Evolutionary conservation across 495 filamentous ascomycete species (phyloP), one percentile per base, ranked within the genome.

Genomic region (Penicillium salamii): DNA sequence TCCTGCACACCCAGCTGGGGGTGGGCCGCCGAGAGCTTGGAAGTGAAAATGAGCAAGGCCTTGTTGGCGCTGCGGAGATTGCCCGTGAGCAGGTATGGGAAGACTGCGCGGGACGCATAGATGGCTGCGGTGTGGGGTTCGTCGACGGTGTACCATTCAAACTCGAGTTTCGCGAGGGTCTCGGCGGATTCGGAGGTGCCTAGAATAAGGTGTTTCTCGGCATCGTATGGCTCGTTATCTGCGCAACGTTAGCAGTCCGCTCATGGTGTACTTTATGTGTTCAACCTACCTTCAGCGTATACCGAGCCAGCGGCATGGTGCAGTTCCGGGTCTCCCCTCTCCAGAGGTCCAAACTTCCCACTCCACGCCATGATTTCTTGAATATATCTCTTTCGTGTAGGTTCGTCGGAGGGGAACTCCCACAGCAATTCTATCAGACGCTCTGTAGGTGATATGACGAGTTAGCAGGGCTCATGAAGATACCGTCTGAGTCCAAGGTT

Each of bases 321-420:
- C 49, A 99, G 74, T 51, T 97, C 95, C 5, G 95, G 89, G 58
- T 99, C 93, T 37, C 93, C 93, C 52, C 90, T 85, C 36, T 95
- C 93, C 61, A 89, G 86, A 33, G 92, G 88, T 50, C 91, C 91
- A 59, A 80, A 84, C 57, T 85, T 88, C 20, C 80, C 76, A 56
- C 90, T 91, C 93, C 93, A 99, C 49, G 82, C 79, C 60, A 97
- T 86, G 60, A 90, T 86, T 65, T 96, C 91, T 48, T 83, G 85
- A 40, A 97, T 86, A 57, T 89, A 95, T 61, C 87, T 84, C 82
- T 95, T 97, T 67, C 90, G 78, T 38, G 85, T 92, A 15, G 92
- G 92, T 66, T 97, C 93, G 46, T 86, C 82, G 7, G 82, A 72
- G 5, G 87, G 83, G 61, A 97, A 96, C 42, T 88, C 77, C 29